A percentile compares a stretch with the other conserved stretches of the same genome.
Evolutionary conservation across 2,329 filamentous ascomycete genomes (phyloP).

Genomic region (Sphaerulina populicola): DNA sequence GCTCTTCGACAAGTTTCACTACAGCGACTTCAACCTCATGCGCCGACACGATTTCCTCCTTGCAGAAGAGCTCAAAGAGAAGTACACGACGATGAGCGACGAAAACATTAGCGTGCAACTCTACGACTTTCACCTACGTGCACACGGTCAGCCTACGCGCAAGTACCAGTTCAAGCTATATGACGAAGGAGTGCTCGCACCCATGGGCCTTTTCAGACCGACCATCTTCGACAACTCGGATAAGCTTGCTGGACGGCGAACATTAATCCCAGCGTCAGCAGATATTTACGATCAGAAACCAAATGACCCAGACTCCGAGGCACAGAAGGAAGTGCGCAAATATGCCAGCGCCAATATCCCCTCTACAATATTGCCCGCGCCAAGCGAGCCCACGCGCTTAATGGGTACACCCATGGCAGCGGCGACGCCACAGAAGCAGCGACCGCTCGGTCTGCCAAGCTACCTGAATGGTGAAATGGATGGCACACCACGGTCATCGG

Average conservation of each 20-base stretch:
- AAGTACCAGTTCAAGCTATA: slow-evolving; percentile 97
- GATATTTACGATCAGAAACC: slow-evolving; percentile 90
- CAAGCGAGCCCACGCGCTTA: slow-evolving; percentile 41
- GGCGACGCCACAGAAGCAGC: slow-evolving; percentile 27
- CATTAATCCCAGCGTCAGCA: slow-evolving; percentile 75
- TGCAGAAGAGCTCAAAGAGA: slow-evolving; percentile 91
- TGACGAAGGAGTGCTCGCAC: slow-evolving; percentile 88
- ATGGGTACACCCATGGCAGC: slow-evolving; percentile 22
- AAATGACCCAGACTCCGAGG: slow-evolving; percentile 79
- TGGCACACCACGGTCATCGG: slow-evolving; percentile 73
- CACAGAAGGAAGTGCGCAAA: slow-evolving; percentile 62
- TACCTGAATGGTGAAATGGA: slow-evolving; percentile 60
- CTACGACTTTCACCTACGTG: slow-evolving; percentile 82
- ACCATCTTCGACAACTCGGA: slow-evolving; percentile 71
- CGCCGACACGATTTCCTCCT: slow-evolving; percentile 86
- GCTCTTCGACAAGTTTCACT: slow-evolving; percentile 91
- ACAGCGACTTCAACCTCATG: slow-evolving; percentile 84
- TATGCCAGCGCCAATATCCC: slow-evolving; percentile 40
- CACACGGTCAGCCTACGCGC: slow-evolving; percentile 75
- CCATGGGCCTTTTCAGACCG: slow-evolving; percentile 90
- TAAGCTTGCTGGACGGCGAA: slow-evolving; percentile 72
- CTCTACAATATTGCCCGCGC: slow-evolving; percentile 34
- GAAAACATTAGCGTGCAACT: slow-evolving; percentile 80
- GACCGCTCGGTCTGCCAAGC: slow-evolving; percentile 56
- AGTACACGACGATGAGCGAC: slow-evolving; percentile 85